A percentile compares a stretch with the other conserved stretches of the same genome.
These are phyloP conservation scores for Termitomyces sp. DNA, from an alignment of 768 basidiomycete species.

Conservation along the genomic window DNA sequence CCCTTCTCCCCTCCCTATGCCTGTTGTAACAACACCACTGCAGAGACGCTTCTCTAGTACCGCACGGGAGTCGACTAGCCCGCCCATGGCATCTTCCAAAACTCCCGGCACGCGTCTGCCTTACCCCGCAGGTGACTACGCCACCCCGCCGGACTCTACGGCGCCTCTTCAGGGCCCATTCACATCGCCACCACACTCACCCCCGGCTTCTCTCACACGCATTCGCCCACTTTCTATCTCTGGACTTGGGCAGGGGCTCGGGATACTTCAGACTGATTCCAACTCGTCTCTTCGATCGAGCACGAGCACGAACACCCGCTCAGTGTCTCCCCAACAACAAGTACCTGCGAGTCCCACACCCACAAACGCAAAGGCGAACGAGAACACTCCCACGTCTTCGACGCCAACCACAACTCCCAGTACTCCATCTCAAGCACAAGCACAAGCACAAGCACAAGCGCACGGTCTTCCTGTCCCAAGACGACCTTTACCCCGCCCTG, in stretches of 20 bases:
- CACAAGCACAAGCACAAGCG: conserved; percentile 2
- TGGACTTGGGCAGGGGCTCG: conserved; percentile 21
- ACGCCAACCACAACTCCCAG: background rate
- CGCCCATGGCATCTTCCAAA: conserved; percentile 44
- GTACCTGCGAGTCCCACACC: background rate
- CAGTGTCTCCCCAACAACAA: conserved; percentile 14
- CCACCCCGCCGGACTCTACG: conserved; percentile 51
- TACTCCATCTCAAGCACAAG: background rate
- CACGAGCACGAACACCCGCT: background rate
- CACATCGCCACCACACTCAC: conserved; percentile 34
- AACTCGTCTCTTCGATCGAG: conserved; percentile 19
- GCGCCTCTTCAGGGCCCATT: conserved; percentile 27
- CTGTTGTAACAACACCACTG: conserved; percentile 22
- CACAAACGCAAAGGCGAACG: background rate
- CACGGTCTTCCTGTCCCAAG: conserved; percentile 39
- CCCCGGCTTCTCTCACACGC: conserved; percentile 45
- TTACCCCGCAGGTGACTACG: conserved; percentile 81
- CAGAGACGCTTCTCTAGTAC: conserved; percentile 34
- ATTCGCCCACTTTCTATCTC: conserved; percentile 46
- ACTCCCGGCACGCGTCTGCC: conserved; percentile 56
- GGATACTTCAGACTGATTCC: conserved; percentile 19
- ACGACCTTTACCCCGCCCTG: conserved; percentile 31
- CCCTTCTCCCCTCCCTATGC: background rate
- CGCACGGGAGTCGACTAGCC: conserved; percentile 61
- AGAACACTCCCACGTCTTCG: background rate